These are phyloP conservation scores for Leccinum pellstonianum DNA, from an alignment of 768 basidiomycete species.

Conservation along the genomic window DNA sequence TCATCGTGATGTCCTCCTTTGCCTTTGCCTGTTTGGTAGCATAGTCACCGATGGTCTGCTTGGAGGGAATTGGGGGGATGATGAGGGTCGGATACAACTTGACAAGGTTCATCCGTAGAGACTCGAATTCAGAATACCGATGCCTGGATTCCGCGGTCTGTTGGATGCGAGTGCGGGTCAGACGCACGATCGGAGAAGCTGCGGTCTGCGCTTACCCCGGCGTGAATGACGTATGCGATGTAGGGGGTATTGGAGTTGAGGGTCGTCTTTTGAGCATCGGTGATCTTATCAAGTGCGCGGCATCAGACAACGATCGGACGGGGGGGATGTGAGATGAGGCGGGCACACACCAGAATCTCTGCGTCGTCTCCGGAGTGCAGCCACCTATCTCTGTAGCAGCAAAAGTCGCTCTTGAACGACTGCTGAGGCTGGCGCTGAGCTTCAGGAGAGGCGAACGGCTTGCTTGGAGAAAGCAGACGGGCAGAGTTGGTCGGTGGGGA, in stretches of 20 bases:
- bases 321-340: neutral
- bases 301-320: slow-evolving; percentile 8
- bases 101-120: slow-evolving; percentile 75
- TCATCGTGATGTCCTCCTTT: slow-evolving; percentile 92
- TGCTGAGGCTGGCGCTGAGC: slow-evolving; percentile 52
- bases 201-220: slow-evolving; percentile 59
- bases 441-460: slow-evolving; percentile 52
- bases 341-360: slow-evolving; percentile 66
- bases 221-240: slow-evolving; percentile 89
- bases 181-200: neutral
- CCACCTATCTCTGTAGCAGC: slow-evolving; percentile 72
- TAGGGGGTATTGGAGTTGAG: slow-evolving; percentile 86
- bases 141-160: slow-evolving; percentile 82
- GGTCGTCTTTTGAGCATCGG: slow-evolving; percentile 93
- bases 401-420: slow-evolving; percentile 73
- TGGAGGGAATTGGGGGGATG: slow-evolving; percentile 96
- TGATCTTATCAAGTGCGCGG: slow-evolving; percentile 57
- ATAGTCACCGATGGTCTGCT: slow-evolving; percentile 94
- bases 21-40: slow-evolving; percentile 96
- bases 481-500: slow-evolving; percentile 50
- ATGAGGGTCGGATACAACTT: slow-evolving; percentile 95
- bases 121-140: slow-evolving; percentile 97
- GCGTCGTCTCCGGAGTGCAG: slow-evolving; percentile 80
- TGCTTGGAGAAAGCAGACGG: slow-evolving; percentile 49
- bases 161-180: slow-evolving; percentile 15